Percentiles rank a stretch among this genome's conserved stretches.
Conservation (phyloP, 2,329 filamentous ascomycete species). For the Coniochaeta sp. region DNA sequence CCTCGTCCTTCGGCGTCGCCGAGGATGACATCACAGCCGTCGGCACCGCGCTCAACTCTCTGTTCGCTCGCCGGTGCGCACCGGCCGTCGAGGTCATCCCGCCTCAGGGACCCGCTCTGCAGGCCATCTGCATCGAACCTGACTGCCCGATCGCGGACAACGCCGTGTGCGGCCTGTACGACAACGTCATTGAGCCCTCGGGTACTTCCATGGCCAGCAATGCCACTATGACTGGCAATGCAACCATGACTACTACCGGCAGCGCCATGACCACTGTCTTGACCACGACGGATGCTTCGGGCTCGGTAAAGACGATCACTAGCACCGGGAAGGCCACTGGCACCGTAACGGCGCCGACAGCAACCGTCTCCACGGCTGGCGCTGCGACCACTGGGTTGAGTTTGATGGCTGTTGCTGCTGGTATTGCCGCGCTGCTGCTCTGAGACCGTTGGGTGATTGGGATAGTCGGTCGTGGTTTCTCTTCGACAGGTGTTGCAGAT, state of each 20-base stretch:
- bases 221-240: not conserved
- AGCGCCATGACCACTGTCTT: not conserved
- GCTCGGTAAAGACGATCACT: not conserved
- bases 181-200: constrained; percentile 15
- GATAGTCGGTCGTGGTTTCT: not conserved
- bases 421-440: constrained; percentile 1
- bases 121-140: constrained; percentile 49
- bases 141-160: constrained; percentile 39
- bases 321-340: not conserved
- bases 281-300: not conserved
- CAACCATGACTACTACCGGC: not conserved
- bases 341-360: not conserved
- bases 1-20: constrained; percentile 51
- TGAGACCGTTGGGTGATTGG: not conserved
- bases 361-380: not conserved
- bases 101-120: constrained; percentile 35
- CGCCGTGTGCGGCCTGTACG: constrained; percentile 38
- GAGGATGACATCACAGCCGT: constrained; percentile 41
- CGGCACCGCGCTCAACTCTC: constrained; percentile 35
- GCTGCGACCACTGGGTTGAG: not conserved
- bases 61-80: constrained; percentile 46
- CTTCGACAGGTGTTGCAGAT: not conserved
- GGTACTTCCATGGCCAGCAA: not conserved
- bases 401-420: constrained; percentile 2
- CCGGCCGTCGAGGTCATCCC: constrained; percentile 37